Evolutionary conservation across 192 early-diverging fungal genomes (phyloP), one percentile per base, ranked within the genome.

Genomic region (Mortierella hygrophila): DNA sequence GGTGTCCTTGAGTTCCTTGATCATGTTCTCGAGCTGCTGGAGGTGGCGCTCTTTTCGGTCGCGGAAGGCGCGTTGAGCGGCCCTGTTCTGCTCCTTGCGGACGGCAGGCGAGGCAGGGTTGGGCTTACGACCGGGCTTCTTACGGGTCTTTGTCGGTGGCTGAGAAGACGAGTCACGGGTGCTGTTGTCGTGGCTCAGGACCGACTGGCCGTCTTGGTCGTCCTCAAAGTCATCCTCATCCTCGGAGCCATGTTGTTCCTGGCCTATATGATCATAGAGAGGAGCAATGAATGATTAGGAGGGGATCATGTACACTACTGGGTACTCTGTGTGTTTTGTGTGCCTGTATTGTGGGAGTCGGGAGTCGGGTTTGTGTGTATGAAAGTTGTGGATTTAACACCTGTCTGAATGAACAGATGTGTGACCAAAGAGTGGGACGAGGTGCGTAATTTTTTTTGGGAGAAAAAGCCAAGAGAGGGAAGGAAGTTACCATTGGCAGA

Each of bases 1-100:
- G n/a, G 88, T 88, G 40, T 94, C 92, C 26, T 93, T 90, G 63
- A 97, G 89, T 38, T 91, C 91, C 78, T 92, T 89, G 70, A 96
- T 94, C 55, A 93, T 90, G 49, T 89, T 92, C 89, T 97, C 97
- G 4, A 97, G 89, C 32, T 94, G 90, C 68, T 93, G 87, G 35
- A 96, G 86, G 76, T 97, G 95, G 44, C 91, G 90, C 78, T 96
- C 93, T 76, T 95, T 96, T 73, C 97, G 91, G 88, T 97, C 96
- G 54, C 97, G 94, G 83, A 97, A 97, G 4, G 96, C 97, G 15
- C 96, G 91, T 86, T 97, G 97, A 0, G 97, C 97, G 15, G 96
- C 95, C 9, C 97, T 90, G 83, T 97, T 97, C 88, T 97, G 97
- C 9, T 94, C 96, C 29, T 93, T 93, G 3, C 92, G 75, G 37